Conservation (phyloP, 768 basidiomycete species). For the Russula sp. region DNA sequence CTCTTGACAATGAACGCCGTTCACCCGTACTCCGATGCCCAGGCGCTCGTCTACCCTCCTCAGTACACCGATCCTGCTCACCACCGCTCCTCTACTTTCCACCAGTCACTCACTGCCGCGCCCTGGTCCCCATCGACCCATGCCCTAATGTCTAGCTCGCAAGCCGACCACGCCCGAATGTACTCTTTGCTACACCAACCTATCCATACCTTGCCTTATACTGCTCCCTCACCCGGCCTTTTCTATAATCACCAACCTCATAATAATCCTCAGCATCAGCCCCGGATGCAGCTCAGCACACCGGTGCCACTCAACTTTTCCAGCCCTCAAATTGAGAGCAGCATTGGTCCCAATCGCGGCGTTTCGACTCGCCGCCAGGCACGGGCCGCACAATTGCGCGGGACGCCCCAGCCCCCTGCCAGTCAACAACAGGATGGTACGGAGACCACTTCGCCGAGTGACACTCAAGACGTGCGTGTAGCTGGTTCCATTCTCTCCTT, state of each 20-base stretch:
- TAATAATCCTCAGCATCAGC: conserved; percentile 20
- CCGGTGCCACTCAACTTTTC: conserved; percentile 25
- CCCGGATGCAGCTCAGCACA: conserved; percentile 24
- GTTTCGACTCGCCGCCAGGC: conserved; percentile 29
- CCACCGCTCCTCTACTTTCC: conserved; percentile 26
- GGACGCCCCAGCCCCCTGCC: conserved; percentile 15
- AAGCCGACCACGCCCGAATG: conserved; percentile 30
- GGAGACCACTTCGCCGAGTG: conserved; percentile 17
- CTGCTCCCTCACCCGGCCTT: conserved; percentile 27
- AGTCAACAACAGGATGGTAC: conserved; percentile 16
- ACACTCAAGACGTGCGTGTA: conserved; percentile 28
- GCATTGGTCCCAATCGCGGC: conserved; percentile 29
- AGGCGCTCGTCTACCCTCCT: conserved; percentile 24
- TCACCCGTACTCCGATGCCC: conserved; percentile 28
- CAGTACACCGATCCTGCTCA: conserved; percentile 30
- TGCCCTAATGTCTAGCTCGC: conserved; percentile 27
- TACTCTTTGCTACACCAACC: conserved; percentile 32
- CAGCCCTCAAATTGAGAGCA: conserved; percentile 28
- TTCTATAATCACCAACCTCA: conserved; percentile 28
- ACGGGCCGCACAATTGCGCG: conserved; percentile 25
- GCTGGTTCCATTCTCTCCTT: conserved; percentile 4
- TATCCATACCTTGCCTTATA: conserved; percentile 31
- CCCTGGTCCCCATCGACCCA: conserved; percentile 33
- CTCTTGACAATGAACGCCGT: conserved; percentile 28
- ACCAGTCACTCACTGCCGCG: conserved; percentile 26